Conservation (phyloP, 345 rosid genomes). For the Salix caprea region DNA sequence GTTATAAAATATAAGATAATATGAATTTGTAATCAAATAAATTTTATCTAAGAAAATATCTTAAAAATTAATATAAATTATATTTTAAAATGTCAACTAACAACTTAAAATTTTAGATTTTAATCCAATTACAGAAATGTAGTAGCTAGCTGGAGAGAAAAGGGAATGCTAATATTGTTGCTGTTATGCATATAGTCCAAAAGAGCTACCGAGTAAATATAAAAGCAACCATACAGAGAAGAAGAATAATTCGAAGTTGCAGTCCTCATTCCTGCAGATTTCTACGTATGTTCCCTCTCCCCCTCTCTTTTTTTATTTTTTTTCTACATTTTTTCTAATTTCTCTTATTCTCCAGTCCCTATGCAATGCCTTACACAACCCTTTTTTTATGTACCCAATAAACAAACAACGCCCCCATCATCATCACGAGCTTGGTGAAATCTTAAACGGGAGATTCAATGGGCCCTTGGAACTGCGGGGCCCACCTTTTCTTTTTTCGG, state of each 20-base stretch:
- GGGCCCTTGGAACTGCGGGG: conserved; percentile 1
- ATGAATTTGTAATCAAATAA: too few species aligned
- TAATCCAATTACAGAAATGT: not conserved
- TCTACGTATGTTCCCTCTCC: conserved; percentile 26
- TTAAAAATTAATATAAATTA: too few species aligned
- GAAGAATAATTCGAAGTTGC: conserved; percentile 80
- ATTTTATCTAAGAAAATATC: too few species aligned
- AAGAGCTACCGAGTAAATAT: conserved; percentile 23
- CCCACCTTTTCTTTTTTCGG: not conserved
- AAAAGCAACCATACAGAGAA: conserved; percentile 57
- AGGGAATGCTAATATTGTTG: not conserved
- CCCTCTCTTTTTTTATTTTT: not conserved
- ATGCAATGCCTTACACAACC: conserved; percentile 11
- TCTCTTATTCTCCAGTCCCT: conserved; percentile 18
- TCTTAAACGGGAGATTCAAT: conserved; percentile 8
- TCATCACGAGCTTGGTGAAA: not conserved
- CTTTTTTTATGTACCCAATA: not conserved
- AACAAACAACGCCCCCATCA: not conserved
- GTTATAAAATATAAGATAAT: too few species aligned
- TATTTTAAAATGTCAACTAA: too few species aligned
- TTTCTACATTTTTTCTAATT: not conserved
- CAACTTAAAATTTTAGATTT: too few species aligned
- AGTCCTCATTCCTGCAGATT: conserved; percentile 51
- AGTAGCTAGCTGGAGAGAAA: not conserved
- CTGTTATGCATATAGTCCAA: conserved; percentile 17